A percentile compares a stretch with the other conserved stretches of the same genome.
Evolutionary conservation across 805 yeast genomes (phyloP).

Genomic region (Wickerhamiella cacticola): DNA sequence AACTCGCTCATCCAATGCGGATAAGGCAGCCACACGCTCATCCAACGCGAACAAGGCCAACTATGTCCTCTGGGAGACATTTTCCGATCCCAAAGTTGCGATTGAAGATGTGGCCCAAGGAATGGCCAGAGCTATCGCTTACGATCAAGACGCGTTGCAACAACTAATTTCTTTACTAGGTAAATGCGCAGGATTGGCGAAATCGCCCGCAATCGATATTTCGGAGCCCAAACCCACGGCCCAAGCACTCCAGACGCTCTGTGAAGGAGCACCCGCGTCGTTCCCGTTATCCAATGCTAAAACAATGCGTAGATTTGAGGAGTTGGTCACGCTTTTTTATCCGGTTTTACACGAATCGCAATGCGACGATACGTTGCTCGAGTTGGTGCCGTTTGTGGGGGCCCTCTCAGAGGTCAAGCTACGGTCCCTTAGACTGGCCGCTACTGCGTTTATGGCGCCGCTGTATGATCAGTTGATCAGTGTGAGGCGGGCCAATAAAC

Average conservation of each 20-base stretch:
- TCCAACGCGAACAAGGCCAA: too few species aligned
- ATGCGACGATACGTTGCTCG: slow-evolving; percentile 6
- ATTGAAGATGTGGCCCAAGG: slow-evolving; percentile 19
- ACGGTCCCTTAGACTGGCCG: slow-evolving; percentile 19
- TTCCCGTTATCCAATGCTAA: slow-evolving; percentile 13
- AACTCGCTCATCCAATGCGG: too few species aligned
- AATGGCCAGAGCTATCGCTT: slow-evolving; percentile 19
- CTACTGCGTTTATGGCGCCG: slow-evolving; percentile 6
- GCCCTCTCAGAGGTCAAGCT: slow-evolving; percentile 11
- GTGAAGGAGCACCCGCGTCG: slow-evolving; percentile 11
- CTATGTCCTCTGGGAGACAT: slow-evolving; percentile 14
- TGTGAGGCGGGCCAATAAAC: not conserved
- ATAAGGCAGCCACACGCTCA: too few species aligned
- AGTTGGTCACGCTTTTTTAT: slow-evolving; percentile 5
- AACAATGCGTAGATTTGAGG: slow-evolving; percentile 11
- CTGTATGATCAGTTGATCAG: not conserved
- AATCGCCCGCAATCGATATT: not conserved
- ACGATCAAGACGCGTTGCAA: slow-evolving; percentile 19
- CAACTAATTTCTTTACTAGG: slow-evolving; percentile 17
- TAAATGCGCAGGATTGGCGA: slow-evolving; percentile 16
- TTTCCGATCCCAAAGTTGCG: slow-evolving; percentile 17
- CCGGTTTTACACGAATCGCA: slow-evolving; percentile 13
- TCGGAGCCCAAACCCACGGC: not conserved
- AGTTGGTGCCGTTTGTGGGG: slow-evolving; percentile 5
- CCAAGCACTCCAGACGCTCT: not conserved